phyloP scores from a whole-genome alignment of 495 filamentous ascomycete genomes.

The Daldinia caldariorum region DNA sequence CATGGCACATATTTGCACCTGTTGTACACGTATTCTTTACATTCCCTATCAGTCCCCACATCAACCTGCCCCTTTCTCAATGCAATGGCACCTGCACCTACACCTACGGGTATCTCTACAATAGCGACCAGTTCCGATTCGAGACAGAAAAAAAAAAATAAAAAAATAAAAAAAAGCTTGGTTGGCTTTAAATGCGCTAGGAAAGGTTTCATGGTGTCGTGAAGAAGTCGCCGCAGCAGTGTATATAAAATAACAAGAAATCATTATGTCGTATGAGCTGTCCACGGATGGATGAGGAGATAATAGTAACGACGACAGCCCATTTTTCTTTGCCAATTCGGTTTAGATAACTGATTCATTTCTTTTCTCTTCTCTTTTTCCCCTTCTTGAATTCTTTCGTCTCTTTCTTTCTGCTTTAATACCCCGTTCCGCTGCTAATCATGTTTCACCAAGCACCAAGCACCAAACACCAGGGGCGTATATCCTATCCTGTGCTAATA shows the following conservation, averaged over 20 bases:
- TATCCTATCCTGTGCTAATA: slow-evolving; percentile 8
- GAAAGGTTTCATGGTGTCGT: not conserved
- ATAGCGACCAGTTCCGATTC: not conserved
- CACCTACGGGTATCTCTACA: slow-evolving; percentile 2
- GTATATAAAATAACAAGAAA: not conserved
- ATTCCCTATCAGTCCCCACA: not conserved
- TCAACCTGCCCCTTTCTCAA: not conserved
- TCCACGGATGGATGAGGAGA: not conserved
- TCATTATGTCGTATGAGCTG: not conserved
- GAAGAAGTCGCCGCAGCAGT: not conserved
- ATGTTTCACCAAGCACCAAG: not conserved
- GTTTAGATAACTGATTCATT: not conserved
- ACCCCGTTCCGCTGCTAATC: not conserved
- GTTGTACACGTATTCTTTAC: not conserved
- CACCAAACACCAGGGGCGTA: not conserved
- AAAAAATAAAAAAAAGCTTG: no score
- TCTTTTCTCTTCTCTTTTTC: no score
- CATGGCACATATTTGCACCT: not conserved
- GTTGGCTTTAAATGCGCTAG: not conserved
- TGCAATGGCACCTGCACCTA: not conserved
- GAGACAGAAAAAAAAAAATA: not conserved
- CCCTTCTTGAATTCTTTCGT: not conserved
- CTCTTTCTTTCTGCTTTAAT: not conserved
- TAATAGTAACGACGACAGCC: not conserved
- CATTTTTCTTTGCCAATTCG: not conserved